These are phyloP conservation scores for Chrysoporthe cubensis DNA, from an alignment of 2,329 filamentous ascomycete species.

Conservation along the genomic window DNA sequence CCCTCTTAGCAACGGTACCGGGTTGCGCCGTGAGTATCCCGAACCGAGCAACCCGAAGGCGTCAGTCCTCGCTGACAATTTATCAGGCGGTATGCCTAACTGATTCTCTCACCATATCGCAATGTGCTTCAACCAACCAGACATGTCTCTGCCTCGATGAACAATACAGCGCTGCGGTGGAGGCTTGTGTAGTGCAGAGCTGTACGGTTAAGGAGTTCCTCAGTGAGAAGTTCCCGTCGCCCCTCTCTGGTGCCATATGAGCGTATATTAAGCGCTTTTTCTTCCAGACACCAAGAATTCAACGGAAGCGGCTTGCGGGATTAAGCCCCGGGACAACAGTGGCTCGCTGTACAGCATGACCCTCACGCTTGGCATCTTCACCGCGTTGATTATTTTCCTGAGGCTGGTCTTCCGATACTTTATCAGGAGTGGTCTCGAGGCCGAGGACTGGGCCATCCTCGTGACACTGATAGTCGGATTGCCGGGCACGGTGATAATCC, in stretches of 20 bases:
- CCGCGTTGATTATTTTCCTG: slow-evolving; percentile 9
- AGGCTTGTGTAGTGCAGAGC: slow-evolving; percentile 4
- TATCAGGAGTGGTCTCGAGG: slow-evolving; percentile 18
- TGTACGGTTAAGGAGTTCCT: slow-evolving; percentile 25
- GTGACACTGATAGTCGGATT: slow-evolving; percentile 26
- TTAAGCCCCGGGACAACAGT: neutral
- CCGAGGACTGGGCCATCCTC: slow-evolving; percentile 31
- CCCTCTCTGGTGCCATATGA: neutral
- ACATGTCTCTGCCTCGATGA: slow-evolving; percentile 22
- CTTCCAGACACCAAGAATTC: slow-evolving; percentile 14
- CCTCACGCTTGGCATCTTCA: slow-evolving; percentile 17
- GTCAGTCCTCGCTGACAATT: neutral
- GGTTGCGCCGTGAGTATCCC: neutral
- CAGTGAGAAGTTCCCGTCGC: neutral
- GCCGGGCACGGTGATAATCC: slow-evolving; percentile 27
- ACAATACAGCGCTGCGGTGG: slow-evolving; percentile 1
- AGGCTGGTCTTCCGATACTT: slow-evolving; percentile 29
- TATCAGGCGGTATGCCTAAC: neutral
- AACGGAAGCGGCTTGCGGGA: slow-evolving; percentile 16
- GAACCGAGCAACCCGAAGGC: neutral
- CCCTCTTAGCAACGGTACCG: neutral
- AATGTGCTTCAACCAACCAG: slow-evolving; percentile 21
- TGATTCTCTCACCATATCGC: neutral
- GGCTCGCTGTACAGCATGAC: neutral
- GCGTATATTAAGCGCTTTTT: neutral